phyloP scores from a whole-genome alignment of 257 asterid genomes.

The Petrea volubilis region DNA sequence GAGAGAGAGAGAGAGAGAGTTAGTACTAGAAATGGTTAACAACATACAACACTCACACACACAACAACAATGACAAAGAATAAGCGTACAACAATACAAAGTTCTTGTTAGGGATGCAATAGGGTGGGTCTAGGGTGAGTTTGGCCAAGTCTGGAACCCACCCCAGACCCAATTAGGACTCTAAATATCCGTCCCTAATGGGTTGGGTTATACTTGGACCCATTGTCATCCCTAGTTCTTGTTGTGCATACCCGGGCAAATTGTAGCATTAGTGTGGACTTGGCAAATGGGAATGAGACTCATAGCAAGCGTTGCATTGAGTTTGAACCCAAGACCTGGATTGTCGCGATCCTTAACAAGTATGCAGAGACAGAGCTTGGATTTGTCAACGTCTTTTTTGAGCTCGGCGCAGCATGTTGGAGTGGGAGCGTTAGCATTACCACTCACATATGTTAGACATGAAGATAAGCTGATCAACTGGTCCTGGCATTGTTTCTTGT shows the following conservation, averaged over 20 bases:
- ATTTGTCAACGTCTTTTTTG: constrained; percentile 16
- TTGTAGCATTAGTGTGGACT: constrained; percentile 20
- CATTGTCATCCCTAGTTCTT: no score
- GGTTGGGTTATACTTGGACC: no score
- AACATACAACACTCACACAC: no score
- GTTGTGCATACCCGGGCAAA: constrained; percentile 32
- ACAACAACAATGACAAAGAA: no score
- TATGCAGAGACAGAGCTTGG: constrained; percentile 41
- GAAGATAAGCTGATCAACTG: constrained; percentile 38
- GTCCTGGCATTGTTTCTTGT: constrained; percentile 36
- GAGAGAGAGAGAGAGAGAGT: no score
- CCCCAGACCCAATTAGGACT: no score
- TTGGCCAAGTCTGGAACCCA: no score
- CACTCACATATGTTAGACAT: constrained; percentile 39
- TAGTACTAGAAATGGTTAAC: no score
- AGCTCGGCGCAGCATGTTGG: constrained; percentile 45
- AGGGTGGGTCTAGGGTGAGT: no score
- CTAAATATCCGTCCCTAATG: no score
- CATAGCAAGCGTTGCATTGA: constrained; percentile 52
- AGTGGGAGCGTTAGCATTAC: constrained; percentile 33
- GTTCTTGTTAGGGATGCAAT: no score
- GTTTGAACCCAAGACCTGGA: constrained; percentile 38
- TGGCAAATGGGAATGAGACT: constrained; percentile 36
- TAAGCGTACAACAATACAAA: no score
- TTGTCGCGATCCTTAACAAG: constrained; percentile 47